Percentiles rank a stretch among this genome's conserved stretches.
Conservation (phyloP, 345 rosid genomes). For the Lenwebbia sp. region DNA sequence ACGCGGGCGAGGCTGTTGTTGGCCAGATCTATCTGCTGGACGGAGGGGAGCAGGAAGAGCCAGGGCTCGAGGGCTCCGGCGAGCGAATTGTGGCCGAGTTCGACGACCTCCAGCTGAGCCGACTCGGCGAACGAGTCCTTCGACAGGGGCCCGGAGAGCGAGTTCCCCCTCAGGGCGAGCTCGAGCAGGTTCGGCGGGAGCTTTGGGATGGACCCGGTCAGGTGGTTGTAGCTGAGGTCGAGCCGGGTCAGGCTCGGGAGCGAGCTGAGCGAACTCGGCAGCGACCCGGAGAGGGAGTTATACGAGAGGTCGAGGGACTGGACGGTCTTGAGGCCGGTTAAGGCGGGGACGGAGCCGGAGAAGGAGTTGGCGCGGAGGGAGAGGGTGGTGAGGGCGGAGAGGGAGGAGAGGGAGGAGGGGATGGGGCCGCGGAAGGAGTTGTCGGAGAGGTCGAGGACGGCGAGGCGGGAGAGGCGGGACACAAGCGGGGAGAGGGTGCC, state of each 20-base stretch:
- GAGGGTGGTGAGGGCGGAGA: constrained; percentile 33
- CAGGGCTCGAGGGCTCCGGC: constrained; percentile 55
- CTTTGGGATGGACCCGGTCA: constrained; percentile 56
- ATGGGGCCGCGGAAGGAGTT: constrained; percentile 58
- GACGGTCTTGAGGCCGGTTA: constrained; percentile 25
- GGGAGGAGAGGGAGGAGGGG: constrained; percentile 55
- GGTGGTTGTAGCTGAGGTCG: constrained; percentile 70
- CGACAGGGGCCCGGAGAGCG: constrained; percentile 44
- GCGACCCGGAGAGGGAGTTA: constrained; percentile 53
- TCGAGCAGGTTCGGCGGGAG: constrained; percentile 45
- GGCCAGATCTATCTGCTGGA: constrained; percentile 73
- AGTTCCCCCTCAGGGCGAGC: constrained; percentile 60
- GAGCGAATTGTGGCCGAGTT: constrained; percentile 74
- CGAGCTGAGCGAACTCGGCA: constrained; percentile 29
- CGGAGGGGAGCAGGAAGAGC: constrained; percentile 59
- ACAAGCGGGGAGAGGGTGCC: constrained; percentile 63
- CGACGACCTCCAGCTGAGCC: constrained; percentile 59
- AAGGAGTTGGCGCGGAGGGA: constrained; percentile 65
- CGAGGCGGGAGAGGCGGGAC: constrained; percentile 48
- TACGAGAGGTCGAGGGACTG: constrained; percentile 48
- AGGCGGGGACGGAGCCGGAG: constrained; percentile 49
- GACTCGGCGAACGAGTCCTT: constrained; percentile 44
- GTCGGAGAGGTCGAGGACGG: constrained; percentile 58
- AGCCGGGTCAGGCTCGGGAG: constrained; percentile 29
- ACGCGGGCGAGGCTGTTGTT: constrained; percentile 54